Evolutionary conservation across 768 basidiomycete genomes (phyloP).

Genomic region (Sporobolomyces phaffii): DNA sequence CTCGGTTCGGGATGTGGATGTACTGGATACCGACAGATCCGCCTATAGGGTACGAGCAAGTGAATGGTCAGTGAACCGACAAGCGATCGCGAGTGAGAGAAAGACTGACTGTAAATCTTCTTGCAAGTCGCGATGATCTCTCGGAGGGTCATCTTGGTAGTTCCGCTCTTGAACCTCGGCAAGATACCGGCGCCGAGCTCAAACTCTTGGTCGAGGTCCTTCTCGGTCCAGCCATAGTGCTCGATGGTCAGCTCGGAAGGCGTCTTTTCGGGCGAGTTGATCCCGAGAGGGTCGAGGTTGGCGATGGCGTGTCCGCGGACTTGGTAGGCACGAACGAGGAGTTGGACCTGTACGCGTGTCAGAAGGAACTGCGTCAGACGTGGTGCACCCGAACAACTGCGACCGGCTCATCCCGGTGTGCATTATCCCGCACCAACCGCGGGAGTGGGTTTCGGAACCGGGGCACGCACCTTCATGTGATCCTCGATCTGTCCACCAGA

Average conservation of each 20-base stretch:
- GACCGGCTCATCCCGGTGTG: too few species aligned
- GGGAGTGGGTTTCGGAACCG: too few species aligned
- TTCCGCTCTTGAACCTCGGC: slow-evolving; percentile 81
- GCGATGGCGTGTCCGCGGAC: slow-evolving; percentile 96
- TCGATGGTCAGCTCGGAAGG: slow-evolving; percentile 90
- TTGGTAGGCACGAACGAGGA: slow-evolving; percentile 96
- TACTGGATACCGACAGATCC: slow-evolving; percentile 85
- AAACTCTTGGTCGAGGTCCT: slow-evolving; percentile 90
- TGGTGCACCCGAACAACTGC: neutral
- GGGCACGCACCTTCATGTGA: slow-evolving; percentile 89
- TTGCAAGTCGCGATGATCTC: slow-evolving; percentile 86
- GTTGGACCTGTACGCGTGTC: slow-evolving; percentile 65
- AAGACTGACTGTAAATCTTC: slow-evolving; percentile 81
- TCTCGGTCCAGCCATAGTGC: slow-evolving; percentile 89
- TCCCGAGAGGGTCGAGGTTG: slow-evolving; percentile 90
- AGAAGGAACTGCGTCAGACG: neutral
- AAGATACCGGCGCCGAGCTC: slow-evolving; percentile 91
- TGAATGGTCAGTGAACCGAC: neutral
- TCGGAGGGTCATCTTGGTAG: slow-evolving; percentile 76
- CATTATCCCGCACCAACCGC: too few species aligned
- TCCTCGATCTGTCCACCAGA: slow-evolving; percentile 83
- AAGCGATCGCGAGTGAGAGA: neutral
- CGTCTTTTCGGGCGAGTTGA: slow-evolving; percentile 73
- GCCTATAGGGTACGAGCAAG: slow-evolving; percentile 50
- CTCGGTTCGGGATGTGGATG: slow-evolving; percentile 93